Evolutionary conservation across 176 grass and related monocot species (phyloP), one percentile per base, ranked within the genome.

Genomic region (Triticum turgidum): DNA sequence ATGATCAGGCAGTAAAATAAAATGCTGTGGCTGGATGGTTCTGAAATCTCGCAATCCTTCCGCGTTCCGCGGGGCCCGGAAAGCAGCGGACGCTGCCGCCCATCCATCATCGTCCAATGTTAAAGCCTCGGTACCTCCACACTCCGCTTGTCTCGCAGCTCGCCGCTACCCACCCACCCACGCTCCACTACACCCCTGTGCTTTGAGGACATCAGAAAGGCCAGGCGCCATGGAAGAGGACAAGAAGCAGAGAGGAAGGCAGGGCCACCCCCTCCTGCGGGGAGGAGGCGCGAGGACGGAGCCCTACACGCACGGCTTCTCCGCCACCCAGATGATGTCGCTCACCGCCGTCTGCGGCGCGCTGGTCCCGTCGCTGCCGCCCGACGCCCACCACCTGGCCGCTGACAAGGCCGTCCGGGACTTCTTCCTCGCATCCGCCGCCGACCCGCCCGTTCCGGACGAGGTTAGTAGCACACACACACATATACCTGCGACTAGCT

Each of bases 221-320:
- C 27, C 27, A 27, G 27, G 0, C 42, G 59, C 76, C 68, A 91
- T 87, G 85, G 85, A 35, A 44, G 88, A 82, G 73, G 58, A 69
- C 9, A 76, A 80, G 75, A 5, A 47, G 25, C 42, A 25, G 42
- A 49, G 75, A 58, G 73, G 74, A 32, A 51, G 49, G 79, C 82
- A 61, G 35, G 95, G 95, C 1, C 29, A 30, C 29, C 29, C 29
- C 29, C 85, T 92, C 21, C 88, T 96, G 11, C 71, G 86, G 39
- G 89, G 87, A 79, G 83, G 76, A 73, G 83, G 85, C 69, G 59
- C 7, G 6, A 79, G 73, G 83, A 70, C 14, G 88, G 84, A 85
- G 61, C 35, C 65, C 3, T 94, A 95, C 85, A 91, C 85, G 17
- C 96, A 98, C 83, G 96, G 92, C 33, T 88, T 98, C 86, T 98